Evolutionary conservation across 495 filamentous ascomycete species (phyloP), one percentile per base, ranked within the genome.

Genomic region (Trichoderma orchidacearum): DNA sequence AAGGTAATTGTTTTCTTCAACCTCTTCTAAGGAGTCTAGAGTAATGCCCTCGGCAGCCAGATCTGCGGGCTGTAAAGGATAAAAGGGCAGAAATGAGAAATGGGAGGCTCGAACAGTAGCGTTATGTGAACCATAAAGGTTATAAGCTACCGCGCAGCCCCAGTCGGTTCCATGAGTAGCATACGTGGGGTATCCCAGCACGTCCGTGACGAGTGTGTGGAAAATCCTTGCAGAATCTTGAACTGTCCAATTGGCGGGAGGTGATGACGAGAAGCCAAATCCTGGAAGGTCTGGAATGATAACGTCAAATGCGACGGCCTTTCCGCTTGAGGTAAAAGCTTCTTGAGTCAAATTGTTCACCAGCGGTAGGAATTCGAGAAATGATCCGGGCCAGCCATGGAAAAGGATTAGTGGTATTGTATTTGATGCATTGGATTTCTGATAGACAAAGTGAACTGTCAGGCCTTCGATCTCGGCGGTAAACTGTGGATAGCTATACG

Each of bases 91-190:
- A 54, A 65, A 51, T 18, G 36, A 51, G 27, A 60, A 54, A 34
- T 62, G 60, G 7, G 32, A 41, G 12, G 51, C 56, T 35, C 56
- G 38, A 21, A 36, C 52, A 27, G 53, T 56, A 12, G 58, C 35
- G 28, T 65, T 59, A 27, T 60, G 65, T 27, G 63, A 60, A 8
- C 54, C 38, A 34, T 69, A 66, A 27, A 62, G 61, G 1, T 60
- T 29, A 34, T 63, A 62, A 1, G 56, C 58, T 17, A 70, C 55
- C 28, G 61, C 52, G 13, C 58, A 55, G 18, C 70, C 71, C 60
- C 64, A 71, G 57, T 72, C 71, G 4, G 66, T 64, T 7, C 67
- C 66, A 34, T 69, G 66, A 3, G 58, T 57, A 13, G 62, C 60
- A 54, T 64, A 69, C 25, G 30, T 55, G 1, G 55, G 5, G 36